These are phyloP conservation scores for Physcomitrium patens DNA, from an alignment of 225 moss, liverwort and hornwort species.

Conservation along the genomic window DNA sequence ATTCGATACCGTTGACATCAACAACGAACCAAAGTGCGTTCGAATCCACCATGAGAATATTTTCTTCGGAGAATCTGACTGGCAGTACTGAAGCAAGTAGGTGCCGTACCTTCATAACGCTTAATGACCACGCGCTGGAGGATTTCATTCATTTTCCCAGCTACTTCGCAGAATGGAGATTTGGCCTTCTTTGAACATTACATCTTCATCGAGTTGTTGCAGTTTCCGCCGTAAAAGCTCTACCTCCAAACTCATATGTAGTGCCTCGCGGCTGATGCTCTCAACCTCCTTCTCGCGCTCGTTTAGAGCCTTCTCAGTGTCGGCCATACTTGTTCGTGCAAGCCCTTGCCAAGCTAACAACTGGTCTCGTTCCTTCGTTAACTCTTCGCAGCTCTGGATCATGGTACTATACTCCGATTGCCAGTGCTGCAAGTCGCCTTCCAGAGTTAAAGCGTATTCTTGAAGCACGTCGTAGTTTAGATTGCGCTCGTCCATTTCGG, in stretches of 20 bases:
- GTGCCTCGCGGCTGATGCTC: constrained; percentile 50
- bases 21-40: not conserved
- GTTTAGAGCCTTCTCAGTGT: constrained; percentile 43
- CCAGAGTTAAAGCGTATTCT: constrained; percentile 35
- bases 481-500: constrained; percentile 65
- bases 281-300: constrained; percentile 61
- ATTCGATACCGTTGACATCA: not conserved
- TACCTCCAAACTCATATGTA: constrained; percentile 61
- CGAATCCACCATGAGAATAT: not conserved
- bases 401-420: constrained; percentile 35
- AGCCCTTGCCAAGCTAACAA: constrained; percentile 50
- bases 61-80: not conserved
- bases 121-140: not conserved
- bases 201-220: constrained; percentile 63
- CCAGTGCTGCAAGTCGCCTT: constrained; percentile 45
- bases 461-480: constrained; percentile 43
- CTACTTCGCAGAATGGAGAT: constrained; percentile 57
- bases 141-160: constrained; percentile 50
- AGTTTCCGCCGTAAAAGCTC: constrained; percentile 58
- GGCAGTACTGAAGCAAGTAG: constrained; percentile 7
- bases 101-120: constrained; percentile 1
- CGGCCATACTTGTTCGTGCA: constrained; percentile 47
- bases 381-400: constrained; percentile 41
- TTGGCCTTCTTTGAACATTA: constrained; percentile 68
- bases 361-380: constrained; percentile 47